phyloP scores from a whole-genome alignment of 768 basidiomycete species.

The Agrocybe pediades region DNA sequence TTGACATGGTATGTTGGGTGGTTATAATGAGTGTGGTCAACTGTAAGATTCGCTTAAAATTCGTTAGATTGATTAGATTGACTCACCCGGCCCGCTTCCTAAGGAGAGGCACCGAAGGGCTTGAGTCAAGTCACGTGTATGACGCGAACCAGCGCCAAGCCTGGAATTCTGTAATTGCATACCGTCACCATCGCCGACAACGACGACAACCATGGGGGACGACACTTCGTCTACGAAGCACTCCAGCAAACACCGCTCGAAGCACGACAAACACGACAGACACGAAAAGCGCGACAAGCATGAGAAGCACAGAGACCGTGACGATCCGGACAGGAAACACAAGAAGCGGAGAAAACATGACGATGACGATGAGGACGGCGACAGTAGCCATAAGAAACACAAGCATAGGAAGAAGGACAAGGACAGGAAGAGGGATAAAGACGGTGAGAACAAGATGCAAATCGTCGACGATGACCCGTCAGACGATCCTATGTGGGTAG shows the following conservation, averaged over 20 bases:
- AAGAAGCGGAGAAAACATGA: slow-evolving; percentile 59
- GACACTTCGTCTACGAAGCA: slow-evolving; percentile 39
- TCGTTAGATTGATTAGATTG: background rate
- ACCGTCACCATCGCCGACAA: background rate
- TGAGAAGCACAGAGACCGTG: background rate
- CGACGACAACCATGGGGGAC: slow-evolving; percentile 30
- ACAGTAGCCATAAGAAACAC: slow-evolving; percentile 42
- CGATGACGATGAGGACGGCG: slow-evolving; percentile 40
- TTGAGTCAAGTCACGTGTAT: slow-evolving; percentile 14
- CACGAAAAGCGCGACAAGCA: slow-evolving; percentile 35
- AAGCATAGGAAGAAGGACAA: slow-evolving; percentile 43
- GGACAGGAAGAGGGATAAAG: slow-evolving; percentile 40
- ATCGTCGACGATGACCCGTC: slow-evolving; percentile 74
- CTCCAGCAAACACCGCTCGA: slow-evolving; percentile 16
- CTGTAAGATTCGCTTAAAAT: slow-evolving; percentile 10
- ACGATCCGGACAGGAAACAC: slow-evolving; percentile 40
- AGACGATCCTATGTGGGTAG: slow-evolving; percentile 82
- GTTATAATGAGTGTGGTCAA: background rate
- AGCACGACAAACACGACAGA: slow-evolving; percentile 37
- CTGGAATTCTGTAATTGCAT: background rate
- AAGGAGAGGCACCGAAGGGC: background rate
- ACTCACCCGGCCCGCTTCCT: background rate
- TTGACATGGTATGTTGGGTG: background rate
- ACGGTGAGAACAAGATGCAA: slow-evolving; percentile 41
- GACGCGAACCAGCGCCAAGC: slow-evolving; percentile 9